These are phyloP conservation scores for Sphaerulina musiva DNA, from an alignment of 2,329 filamentous ascomycete genomes.

Conservation along the genomic window DNA sequence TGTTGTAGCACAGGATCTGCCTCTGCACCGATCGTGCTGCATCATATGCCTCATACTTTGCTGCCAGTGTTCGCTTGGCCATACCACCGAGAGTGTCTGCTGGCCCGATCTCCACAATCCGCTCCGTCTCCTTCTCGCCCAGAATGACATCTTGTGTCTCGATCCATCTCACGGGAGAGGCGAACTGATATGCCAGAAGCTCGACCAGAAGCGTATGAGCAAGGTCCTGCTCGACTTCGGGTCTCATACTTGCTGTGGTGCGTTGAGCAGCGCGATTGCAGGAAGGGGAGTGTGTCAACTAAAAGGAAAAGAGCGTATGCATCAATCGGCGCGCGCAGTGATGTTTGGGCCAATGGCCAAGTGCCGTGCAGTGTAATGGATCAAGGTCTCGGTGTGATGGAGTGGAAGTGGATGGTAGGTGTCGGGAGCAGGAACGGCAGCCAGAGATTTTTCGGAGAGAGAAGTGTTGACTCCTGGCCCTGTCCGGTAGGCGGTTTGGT, in stretches of 20 bases:
- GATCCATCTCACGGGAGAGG: constrained; percentile 98
- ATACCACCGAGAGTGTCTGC: constrained; percentile 95
- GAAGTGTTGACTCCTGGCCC: neutral
- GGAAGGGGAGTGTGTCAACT: neutral
- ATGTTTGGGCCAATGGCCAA: constrained; percentile 7
- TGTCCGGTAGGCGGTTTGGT: neutral
- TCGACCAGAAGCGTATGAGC: constrained; percentile 96
- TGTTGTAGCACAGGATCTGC: constrained; percentile 98
- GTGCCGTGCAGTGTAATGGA: constrained; percentile 4
- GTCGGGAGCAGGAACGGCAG: constrained; percentile 5
- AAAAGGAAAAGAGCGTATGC: constrained; percentile 18
- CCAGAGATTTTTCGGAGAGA: constrained; percentile 13
- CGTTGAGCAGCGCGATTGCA: constrained; percentile 15
- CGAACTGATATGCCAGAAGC: constrained; percentile 98
- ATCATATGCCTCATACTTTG: constrained; percentile 98
- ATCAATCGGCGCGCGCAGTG: constrained; percentile 12
- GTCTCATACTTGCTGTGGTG: constrained; percentile 61
- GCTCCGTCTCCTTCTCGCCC: constrained; percentile 88
- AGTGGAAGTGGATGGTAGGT: neutral
- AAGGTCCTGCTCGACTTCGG: constrained; percentile 98
- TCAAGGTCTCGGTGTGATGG: too few relatives aligned
- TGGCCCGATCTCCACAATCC: constrained; percentile 94
- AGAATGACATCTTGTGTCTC: constrained; percentile 99
- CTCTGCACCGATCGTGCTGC: constrained; percentile 92
- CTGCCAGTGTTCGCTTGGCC: constrained; percentile 90